phyloP scores from a whole-genome alignment of 1,139 yeast genomes.

The Hansenula anomala region DNA sequence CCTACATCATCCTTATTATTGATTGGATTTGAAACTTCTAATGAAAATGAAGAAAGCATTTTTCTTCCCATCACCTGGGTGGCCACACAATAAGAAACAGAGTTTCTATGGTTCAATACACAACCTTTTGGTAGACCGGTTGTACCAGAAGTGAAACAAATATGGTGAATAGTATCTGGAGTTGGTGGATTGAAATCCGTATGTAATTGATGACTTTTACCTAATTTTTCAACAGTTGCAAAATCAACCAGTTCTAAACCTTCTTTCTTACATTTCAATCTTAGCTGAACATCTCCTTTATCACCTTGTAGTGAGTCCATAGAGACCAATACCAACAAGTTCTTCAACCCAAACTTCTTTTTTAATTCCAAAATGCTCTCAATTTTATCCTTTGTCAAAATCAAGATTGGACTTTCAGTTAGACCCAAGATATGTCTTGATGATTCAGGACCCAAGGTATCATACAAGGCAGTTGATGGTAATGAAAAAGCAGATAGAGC shows the following conservation, averaged over 20 bases:
- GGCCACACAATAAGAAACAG: slow-evolving; percentile 24
- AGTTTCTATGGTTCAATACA: slow-evolving; percentile 30
- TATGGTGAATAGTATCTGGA: slow-evolving; percentile 48
- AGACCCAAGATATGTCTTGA: slow-evolving; percentile 51
- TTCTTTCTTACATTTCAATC: slow-evolving; percentile 18
- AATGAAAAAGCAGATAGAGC: slow-evolving; percentile 49
- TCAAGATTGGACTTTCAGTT: slow-evolving; percentile 50
- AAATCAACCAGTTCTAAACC: slow-evolving; percentile 34
- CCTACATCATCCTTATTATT: slow-evolving; percentile 8
- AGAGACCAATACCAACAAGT: slow-evolving; percentile 26
- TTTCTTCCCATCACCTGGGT: slow-evolving; percentile 2
- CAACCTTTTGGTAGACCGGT: slow-evolving; percentile 40
- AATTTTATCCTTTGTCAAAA: slow-evolving; percentile 44
- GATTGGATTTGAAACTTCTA: background rate
- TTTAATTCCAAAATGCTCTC: slow-evolving; percentile 33
- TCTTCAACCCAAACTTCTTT: slow-evolving; percentile 14
- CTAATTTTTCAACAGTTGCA: slow-evolving; percentile 39
- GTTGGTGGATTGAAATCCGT: slow-evolving; percentile 37
- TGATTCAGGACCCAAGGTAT: slow-evolving; percentile 56
- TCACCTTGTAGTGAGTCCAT: slow-evolving; percentile 37
- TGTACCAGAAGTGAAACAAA: slow-evolving; percentile 43
- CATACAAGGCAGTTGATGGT: slow-evolving; percentile 54
- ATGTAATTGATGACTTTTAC: slow-evolving; percentile 37
- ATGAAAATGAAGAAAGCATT: slow-evolving; percentile 5
- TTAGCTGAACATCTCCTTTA: slow-evolving; percentile 5